These are phyloP conservation scores for Mycothermus thermophilus DNA, from an alignment of 495 filamentous ascomycete species.

Conservation along the genomic window DNA sequence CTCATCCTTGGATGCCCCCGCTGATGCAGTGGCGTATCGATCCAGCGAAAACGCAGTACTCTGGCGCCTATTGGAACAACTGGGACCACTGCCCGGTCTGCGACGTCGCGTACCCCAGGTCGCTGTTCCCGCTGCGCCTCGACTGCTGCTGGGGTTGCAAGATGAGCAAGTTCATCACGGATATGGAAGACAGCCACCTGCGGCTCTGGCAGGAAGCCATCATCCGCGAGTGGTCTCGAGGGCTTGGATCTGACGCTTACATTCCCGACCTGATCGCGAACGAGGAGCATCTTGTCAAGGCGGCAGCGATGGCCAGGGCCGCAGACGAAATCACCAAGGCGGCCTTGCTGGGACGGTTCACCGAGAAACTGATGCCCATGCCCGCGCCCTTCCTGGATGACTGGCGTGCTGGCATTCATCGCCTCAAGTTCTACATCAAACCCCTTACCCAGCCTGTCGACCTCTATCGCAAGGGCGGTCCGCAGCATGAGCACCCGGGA, in stretches of 20 bases:
- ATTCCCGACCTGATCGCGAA: background rate
- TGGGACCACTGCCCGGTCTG: slow-evolving; percentile 3
- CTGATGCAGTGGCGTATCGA: background rate
- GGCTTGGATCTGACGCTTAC: background rate
- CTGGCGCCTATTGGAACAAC: slow-evolving; percentile 6
- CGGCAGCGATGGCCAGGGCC: too few species aligned
- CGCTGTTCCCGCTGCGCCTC: slow-evolving; percentile 1
- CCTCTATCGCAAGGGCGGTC: slow-evolving; percentile 9
- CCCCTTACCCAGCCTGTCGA: slow-evolving; percentile 1
- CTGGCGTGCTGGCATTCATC: background rate
- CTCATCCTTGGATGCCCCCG: background rate
- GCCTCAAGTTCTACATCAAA: background rate
- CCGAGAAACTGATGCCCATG: too few species aligned
- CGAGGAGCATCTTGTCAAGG: background rate
- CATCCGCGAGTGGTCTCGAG: background rate
- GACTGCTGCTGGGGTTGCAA: slow-evolving; percentile 14
- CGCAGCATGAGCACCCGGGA: slow-evolving; percentile 8
- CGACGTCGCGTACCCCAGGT: background rate
- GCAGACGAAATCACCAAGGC: background rate
- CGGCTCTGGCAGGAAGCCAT: slow-evolving; percentile 4
- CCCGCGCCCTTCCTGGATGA: too few species aligned
- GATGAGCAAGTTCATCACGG: slow-evolving; percentile 5
- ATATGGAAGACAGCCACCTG: slow-evolving; percentile 14
- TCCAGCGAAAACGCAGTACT: background rate
- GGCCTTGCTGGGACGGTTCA: too few species aligned